Base-by-base conservation (phyloP, 441 rosid genomes). In the Populus hybrid region DNA sequence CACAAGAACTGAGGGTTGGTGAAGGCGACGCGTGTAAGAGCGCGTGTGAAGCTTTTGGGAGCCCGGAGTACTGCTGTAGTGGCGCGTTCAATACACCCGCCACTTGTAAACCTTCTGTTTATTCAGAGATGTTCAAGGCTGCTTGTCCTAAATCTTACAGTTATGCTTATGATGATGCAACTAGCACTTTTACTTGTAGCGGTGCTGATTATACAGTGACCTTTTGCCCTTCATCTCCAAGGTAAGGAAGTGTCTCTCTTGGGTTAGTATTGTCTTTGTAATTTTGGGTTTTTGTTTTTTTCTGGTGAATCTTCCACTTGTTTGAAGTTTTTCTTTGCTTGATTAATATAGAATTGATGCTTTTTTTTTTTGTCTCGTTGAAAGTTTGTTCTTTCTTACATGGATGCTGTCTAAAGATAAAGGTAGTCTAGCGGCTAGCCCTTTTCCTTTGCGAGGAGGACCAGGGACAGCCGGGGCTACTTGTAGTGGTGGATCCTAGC, bases 111-210 rank as follows among this genome's bases (percentile, higher is more conserved):
- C 98, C 99, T 6, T 88, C 88, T 10, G 81, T 84, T 21, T 95
- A 93, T 77, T 95, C 99, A 5, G 77, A 81, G 84, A 88, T 90
- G 77, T 93, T 95, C 73, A 95, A 93, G 75, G 77, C 72, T 57
- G 93, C 93, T 9, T 93, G 99, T 65, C 99, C 99, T 0, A 84
- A 75, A 72, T 93, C 99, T 23, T 95, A 95, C 35, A 95, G 99
- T 82, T 95, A 95, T n/a, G 99, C 99, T 2, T 95, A 91, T 66
- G 99, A 95, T 50, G 99, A 95, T 50, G 93, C 94, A 19, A 93
- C 97, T 2, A 95, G 99, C 21, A 95, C 94, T 7, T 95, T 91
- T 35, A 93, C 99, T 28, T 95, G 98, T 67, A 85, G 83, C 7
- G 90, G 85, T 2, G 97, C 99, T 42, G 93, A 95, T 82, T 95